phyloP scores from a whole-genome alignment of 78 protist species.

The Creolimax fragrantissima region DNA sequence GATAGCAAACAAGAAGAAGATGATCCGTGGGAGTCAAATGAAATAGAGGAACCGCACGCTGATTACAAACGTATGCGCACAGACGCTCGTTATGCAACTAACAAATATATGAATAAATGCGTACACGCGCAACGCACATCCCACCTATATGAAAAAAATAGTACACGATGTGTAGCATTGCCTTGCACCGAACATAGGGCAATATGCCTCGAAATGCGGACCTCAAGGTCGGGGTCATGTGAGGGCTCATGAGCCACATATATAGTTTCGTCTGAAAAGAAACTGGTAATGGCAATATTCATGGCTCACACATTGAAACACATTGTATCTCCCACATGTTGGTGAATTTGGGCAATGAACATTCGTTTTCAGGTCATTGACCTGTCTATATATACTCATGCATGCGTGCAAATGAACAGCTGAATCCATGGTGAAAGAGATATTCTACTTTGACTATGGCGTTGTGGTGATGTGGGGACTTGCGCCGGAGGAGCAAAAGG shows the following conservation, averaged over 20 bases:
- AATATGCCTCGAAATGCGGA: not conserved
- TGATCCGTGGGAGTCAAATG: not conserved
- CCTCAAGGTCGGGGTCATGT: no score
- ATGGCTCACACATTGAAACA: not conserved
- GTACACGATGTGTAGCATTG: no score
- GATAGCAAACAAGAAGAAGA: not conserved
- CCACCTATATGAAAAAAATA: no score
- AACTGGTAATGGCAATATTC: not conserved
- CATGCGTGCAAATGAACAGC: not conserved
- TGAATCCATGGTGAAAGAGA: not conserved
- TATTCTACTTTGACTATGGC: slow-evolving; percentile 9
- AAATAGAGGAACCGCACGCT: not conserved
- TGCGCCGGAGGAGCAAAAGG: not conserved
- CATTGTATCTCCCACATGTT: not conserved
- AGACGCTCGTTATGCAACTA: no score
- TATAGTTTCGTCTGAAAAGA: not conserved
- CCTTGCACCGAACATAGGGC: not conserved
- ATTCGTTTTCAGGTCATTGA: not conserved
- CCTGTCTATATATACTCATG: not conserved
- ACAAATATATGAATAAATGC: no score
- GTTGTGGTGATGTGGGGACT: slow-evolving; percentile 1
- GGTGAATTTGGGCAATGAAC: not conserved
- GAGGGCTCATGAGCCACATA: no score
- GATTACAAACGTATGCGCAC: not conserved
- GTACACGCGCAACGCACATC: no score